Evolutionary conservation across 331 rosid species (phyloP).

Genomic region (Malus hybrid): DNA sequence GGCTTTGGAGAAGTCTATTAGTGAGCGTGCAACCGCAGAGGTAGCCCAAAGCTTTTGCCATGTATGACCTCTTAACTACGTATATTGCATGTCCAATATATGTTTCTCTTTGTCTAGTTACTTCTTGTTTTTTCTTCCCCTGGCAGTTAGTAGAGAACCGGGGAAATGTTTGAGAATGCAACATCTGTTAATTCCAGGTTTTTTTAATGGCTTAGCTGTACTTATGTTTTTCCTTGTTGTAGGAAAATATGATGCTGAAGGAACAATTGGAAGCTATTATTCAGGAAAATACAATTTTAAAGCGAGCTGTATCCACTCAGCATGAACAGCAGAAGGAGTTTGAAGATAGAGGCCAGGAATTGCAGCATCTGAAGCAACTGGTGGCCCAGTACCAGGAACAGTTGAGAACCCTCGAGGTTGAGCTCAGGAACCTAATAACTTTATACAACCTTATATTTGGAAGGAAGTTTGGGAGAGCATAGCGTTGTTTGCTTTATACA

Average conservation of each 20-base stretch:
- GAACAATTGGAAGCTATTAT: constrained; percentile 67
- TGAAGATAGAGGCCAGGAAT: constrained; percentile 57
- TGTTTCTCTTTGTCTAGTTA: neutral
- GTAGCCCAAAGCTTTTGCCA: constrained; percentile 41
- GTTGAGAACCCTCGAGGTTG: constrained; percentile 63
- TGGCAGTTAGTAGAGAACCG: neutral
- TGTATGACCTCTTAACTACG: constrained; percentile 20
- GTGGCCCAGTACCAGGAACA: constrained; percentile 78
- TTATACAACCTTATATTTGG: neutral
- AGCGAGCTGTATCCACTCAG: constrained; percentile 73
- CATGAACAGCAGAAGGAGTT: constrained; percentile 67
- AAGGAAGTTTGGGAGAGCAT: neutral
- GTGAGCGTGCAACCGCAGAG: constrained; percentile 42
- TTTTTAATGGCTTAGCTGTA: constrained; percentile 1
- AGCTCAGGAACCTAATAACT: neutral
- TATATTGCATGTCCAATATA: neutral
- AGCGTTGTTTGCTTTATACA: neutral
- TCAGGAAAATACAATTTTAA: constrained; percentile 67
- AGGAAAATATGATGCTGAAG: constrained; percentile 73
- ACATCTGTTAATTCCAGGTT: neutral
- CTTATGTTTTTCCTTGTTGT: constrained; percentile 10
- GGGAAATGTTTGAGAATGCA: neutral
- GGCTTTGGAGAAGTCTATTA: constrained; percentile 65
- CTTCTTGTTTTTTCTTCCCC: neutral
- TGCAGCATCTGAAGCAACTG: constrained; percentile 65